Percentiles rank a stretch among this genome's conserved stretches.
Conservation (phyloP, 768 basidiomycete species). For the Boletus sp. region DNA sequence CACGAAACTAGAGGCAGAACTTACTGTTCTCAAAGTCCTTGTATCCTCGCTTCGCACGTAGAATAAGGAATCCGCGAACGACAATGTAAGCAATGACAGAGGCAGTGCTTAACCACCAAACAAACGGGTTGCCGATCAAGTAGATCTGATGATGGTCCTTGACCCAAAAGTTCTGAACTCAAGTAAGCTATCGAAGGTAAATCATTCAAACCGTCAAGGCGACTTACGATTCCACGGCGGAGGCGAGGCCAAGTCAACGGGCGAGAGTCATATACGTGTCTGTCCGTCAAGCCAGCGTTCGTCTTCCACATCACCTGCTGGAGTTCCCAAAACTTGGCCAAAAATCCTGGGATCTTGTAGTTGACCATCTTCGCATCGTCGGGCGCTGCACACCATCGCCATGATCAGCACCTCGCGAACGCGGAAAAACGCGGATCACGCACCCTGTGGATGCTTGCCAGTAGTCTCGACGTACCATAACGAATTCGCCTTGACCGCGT, state of each 20-base stretch:
- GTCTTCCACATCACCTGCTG: conserved; percentile 97
- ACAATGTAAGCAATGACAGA: conserved; percentile 66
- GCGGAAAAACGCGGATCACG: conserved; percentile 30
- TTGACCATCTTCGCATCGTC: conserved; percentile 77
- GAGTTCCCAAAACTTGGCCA: conserved; percentile 87
- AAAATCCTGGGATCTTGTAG: conserved; percentile 86
- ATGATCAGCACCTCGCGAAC: background rate
- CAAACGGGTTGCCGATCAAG: conserved; percentile 88
- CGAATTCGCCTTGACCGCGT: conserved; percentile 85
- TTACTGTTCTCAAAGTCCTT: conserved; percentile 90
- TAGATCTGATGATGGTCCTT: conserved; percentile 96
- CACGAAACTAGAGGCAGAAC: conserved; percentile 24
- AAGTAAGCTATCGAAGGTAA: conserved; percentile 1
- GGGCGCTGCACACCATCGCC: conserved; percentile 50
- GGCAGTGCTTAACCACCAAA: conserved; percentile 86
- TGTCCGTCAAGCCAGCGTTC: conserved; percentile 92
- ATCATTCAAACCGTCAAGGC: background rate
- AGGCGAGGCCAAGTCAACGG: conserved; percentile 90
- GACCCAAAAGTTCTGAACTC: conserved; percentile 91
- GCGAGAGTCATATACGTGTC: conserved; percentile 94
- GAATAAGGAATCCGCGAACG: conserved; percentile 75
- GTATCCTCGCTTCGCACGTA: conserved; percentile 89
- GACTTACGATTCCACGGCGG: conserved; percentile 86
- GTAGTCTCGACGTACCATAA: conserved; percentile 94
- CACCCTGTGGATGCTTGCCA: conserved; percentile 60